These are phyloP conservation scores for Microbotryomycetes sp. DNA, from an alignment of 1,284 basidiomycete genomes.

Conservation along the genomic window DNA sequence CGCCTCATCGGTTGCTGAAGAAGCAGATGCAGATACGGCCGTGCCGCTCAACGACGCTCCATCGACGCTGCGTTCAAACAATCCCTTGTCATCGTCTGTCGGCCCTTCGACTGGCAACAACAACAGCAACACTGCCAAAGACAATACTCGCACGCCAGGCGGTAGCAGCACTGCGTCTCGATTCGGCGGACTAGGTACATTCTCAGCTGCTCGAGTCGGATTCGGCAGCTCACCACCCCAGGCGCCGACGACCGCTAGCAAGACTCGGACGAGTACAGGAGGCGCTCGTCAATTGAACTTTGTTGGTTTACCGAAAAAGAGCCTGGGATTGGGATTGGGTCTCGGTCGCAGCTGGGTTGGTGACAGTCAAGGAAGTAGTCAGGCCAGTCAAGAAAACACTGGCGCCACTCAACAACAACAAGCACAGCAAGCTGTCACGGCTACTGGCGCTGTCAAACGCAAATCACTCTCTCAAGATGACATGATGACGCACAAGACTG, in stretches of 20 bases:
- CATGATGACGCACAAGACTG: not conserved
- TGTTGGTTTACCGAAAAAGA: constrained; percentile 34
- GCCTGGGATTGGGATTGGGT: constrained; percentile 28
- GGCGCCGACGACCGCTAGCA: constrained; percentile 2
- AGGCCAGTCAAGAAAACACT: constrained; percentile 3
- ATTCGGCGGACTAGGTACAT: constrained; percentile 11
- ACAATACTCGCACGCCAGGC: constrained; percentile 14
- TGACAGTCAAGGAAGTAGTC: constrained; percentile 15
- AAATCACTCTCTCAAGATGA: constrained; percentile 17
- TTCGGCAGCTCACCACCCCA: constrained; percentile 22
- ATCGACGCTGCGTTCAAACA: constrained; percentile 17
- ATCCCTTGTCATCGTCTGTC: constrained; percentile 9
- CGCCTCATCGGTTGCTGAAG: constrained; percentile 33
- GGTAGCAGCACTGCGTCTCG: constrained; percentile 1
- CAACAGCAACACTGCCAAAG: not conserved
- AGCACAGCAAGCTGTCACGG: constrained; percentile 4
- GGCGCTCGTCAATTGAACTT: constrained; percentile 25
- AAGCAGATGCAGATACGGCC: constrained; percentile 32
- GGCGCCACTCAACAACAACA: not conserved
- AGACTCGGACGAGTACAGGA: not conserved
- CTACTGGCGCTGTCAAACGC: constrained; percentile 24
- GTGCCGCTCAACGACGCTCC: constrained; percentile 32
- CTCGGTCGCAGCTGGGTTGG: constrained; percentile 16
- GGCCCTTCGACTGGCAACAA: constrained; percentile 3
- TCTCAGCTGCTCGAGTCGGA: constrained; percentile 24